phyloP scores from a whole-genome alignment of 345 rosid genomes.

The Euphorbia pulcherrima region DNA sequence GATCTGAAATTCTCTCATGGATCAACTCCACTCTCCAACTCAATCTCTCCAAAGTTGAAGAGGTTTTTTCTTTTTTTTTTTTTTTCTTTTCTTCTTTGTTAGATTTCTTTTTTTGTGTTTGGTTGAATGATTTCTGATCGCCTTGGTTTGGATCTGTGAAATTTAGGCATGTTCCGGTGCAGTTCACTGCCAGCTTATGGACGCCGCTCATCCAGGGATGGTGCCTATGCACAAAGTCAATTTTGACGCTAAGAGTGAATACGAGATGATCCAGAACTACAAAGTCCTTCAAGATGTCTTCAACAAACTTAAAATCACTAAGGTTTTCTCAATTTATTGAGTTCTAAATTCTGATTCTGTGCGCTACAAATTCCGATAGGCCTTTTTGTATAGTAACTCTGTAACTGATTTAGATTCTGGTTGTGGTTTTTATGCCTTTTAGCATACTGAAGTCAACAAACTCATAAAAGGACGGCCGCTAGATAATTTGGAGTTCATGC shows the following conservation, averaged over 20 bases:
- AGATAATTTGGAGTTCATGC: slow-evolving; percentile 96
- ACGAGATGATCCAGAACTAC: slow-evolving; percentile 96
- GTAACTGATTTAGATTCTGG: neutral
- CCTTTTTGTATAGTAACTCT: too few relatives aligned
- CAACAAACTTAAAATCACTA: slow-evolving; percentile 89
- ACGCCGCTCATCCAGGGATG: slow-evolving; percentile 74
- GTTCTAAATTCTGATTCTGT: neutral
- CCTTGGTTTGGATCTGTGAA: neutral
- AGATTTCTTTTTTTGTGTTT: neutral
- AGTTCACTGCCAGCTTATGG: slow-evolving; percentile 94
- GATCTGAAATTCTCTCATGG: slow-evolving; percentile 97
- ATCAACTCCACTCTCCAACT: slow-evolving; percentile 86
- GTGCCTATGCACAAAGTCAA: slow-evolving; percentile 99
- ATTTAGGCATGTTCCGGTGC: slow-evolving; percentile 85
- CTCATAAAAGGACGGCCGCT: slow-evolving; percentile 92
- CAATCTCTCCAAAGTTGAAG: slow-evolving; percentile 94
- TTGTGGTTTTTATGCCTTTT: neutral
- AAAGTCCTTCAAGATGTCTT: slow-evolving; percentile 96
- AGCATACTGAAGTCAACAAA: slow-evolving; percentile 92
- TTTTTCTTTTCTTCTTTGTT: neutral
- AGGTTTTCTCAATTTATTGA: slow-evolving; percentile 49
- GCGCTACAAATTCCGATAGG: neutral
- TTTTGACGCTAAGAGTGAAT: slow-evolving; percentile 89
- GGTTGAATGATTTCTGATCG: neutral
- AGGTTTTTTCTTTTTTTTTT: too few relatives aligned